phyloP scores from a whole-genome alignment of 2,329 filamentous ascomycete species.

The Acrocalymma vagum region DNA sequence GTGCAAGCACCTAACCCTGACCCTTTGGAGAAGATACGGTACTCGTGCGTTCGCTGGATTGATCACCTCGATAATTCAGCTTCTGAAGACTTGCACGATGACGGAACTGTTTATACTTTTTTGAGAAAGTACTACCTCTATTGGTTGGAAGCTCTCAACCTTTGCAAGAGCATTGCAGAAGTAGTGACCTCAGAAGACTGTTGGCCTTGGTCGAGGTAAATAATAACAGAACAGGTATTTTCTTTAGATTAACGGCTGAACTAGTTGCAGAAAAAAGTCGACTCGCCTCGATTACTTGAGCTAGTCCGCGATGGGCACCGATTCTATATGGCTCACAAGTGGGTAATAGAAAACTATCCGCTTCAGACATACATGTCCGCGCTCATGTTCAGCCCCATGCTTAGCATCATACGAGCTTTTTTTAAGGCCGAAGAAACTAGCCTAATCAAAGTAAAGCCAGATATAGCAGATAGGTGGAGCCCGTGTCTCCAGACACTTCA shows the following conservation, averaged over 20 bases:
- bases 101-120: constrained; percentile 10
- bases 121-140: constrained; percentile 16
- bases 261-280: too few relatives aligned
- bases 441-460: constrained; percentile 16
- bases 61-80: constrained; percentile 39
- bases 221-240: too few relatives aligned
- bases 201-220: too few relatives aligned
- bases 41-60: constrained; percentile 44
- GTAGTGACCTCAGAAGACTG: too few relatives aligned
- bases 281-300: too few relatives aligned
- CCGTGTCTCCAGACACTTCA: constrained; percentile 22
- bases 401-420: constrained; percentile 19
- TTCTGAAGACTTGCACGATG: constrained; percentile 1
- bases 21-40: constrained; percentile 30
- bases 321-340: constrained; percentile 32
- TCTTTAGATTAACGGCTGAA: too few relatives aligned
- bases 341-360: constrained; percentile 24
- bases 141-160: constrained; percentile 23
- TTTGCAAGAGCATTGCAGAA: constrained; percentile 17
- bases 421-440: constrained; percentile 25
- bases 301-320: constrained; percentile 21
- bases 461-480: constrained; percentile 14
- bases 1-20: constrained; percentile 29
- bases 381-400: constrained; percentile 27
- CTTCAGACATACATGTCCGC: constrained; percentile 33